Base-by-base conservation (phyloP, 2,329 filamentous ascomycete genomes). In the Graphilbum fragrans region DNA sequence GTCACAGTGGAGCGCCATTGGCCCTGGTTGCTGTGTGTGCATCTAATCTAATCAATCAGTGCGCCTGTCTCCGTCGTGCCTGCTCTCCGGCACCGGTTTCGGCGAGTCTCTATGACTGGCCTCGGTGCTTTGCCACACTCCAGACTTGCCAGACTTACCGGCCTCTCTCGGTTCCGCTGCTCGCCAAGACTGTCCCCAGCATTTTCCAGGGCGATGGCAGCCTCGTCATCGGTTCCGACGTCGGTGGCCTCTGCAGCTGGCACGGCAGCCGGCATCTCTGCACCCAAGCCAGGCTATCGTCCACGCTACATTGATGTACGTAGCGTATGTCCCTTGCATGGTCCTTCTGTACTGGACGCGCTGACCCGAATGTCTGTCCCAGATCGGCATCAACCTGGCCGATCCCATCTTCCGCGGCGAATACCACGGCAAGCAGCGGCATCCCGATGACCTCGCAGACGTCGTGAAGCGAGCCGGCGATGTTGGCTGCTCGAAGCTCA, bases 381-480 rank as follows among this genome's bases (percentile, higher is more conserved):
- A 81, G 77, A 81, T 98, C 55, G 92, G 90, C 44, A 95, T 98
- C 69, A 98, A 98, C 60, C 74, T 98, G 42, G 84, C 88, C 41
- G 92, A 98, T 55, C 84, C 85, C 40, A 86, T 95, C 45, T 98
- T 90, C 60, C 74, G 77, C 37, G 92, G 92, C 39, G 63, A 74
- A 34, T 93, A 96, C 56, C 81, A 93, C 55, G 86, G 85, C 53
- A 87, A 80, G 47, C 71, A 84, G 50, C 64, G 67, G 21, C 86
- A 93, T 52, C 74, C 79, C 11, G 70, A 84, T 52, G 86, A 93
- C 56, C 72, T 90, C 16, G 59, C 69, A 22, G 80, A 78, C 49
- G 84, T 98, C 21, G 65, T 98, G n/a, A 68, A 80, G 48, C 74
- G 92, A 49, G 87, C 86, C 4, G 63, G 72, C 16, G 74, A 84